Conservation (phyloP, 2,329 filamentous ascomycete species). For the Penicillium digitatum region DNA sequence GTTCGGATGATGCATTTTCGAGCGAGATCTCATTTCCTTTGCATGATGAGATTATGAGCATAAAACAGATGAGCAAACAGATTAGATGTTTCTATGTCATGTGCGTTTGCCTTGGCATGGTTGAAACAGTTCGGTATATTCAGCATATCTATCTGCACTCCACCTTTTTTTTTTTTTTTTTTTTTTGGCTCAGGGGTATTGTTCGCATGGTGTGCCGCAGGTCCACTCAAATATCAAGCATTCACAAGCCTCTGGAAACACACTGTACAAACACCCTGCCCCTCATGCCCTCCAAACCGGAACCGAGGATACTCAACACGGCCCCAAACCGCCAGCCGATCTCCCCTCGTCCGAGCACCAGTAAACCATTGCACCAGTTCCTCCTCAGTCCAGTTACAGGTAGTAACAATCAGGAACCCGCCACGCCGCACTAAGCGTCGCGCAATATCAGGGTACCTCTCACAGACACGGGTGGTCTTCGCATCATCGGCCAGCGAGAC, state of each 20-base stretch:
- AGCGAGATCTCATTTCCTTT: background rate
- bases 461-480: conserved; percentile 56
- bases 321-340: conserved; percentile 58
- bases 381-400: conserved; percentile 95
- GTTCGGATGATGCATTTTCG: background rate
- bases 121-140: background rate
- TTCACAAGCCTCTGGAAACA: conserved; percentile 61
- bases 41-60: background rate
- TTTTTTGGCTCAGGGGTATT: background rate
- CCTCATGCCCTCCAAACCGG: conserved; percentile 81
- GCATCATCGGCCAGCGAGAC: conserved; percentile 61
- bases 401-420: conserved; percentile 79
- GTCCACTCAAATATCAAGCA: background rate
- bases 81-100: too few relatives aligned
- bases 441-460: conserved; percentile 69
- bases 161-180: background rate
- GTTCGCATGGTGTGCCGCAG: background rate
- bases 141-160: background rate
- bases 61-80: background rate
- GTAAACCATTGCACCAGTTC: conserved; percentile 81
- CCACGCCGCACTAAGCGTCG: conserved; percentile 64
- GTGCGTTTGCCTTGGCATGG: too few relatives aligned
- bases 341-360: conserved; percentile 30
- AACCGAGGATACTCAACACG: conserved; percentile 80
- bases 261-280: conserved; percentile 82